phyloP scores from a whole-genome alignment of 352 stramenopile genomes.

The Pythium graminicola region DNA sequence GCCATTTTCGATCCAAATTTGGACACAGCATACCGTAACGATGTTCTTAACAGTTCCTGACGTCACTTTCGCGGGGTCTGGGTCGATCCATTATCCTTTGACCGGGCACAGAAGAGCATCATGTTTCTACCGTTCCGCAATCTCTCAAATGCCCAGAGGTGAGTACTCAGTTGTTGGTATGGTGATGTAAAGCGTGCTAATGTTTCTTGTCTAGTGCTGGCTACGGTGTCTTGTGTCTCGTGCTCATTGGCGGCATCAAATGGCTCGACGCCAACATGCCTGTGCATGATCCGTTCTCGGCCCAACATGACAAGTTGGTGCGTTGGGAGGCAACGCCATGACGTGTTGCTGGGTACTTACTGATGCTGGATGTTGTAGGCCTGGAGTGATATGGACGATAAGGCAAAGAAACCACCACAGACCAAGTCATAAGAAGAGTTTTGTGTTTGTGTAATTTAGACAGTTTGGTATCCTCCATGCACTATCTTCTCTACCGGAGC shows the following conservation, averaged over 20 bases:
- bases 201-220: constrained; percentile 27
- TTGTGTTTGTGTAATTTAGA: constrained; percentile 7
- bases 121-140: constrained; percentile 67
- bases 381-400: constrained; percentile 61
- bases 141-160: constrained; percentile 56
- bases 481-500: constrained; percentile 34
- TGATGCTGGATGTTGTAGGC: constrained; percentile 22
- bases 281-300: constrained; percentile 28
- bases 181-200: no score
- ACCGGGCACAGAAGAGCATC: no score
- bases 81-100: no score
- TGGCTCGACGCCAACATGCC: constrained; percentile 63
- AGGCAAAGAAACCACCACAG: constrained; percentile 13
- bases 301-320: constrained; percentile 40
- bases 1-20: not conserved
- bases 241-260: constrained; percentile 54
- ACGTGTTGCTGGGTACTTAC: not conserved
- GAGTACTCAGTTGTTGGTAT: no score
- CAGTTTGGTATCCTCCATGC: no score
- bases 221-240: constrained; percentile 58
- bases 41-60: not conserved
- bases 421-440: not conserved
- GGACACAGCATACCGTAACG: not conserved
- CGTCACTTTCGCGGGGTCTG: no score
- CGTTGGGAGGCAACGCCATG: constrained; percentile 1